These are phyloP conservation scores for Coemansia sp. DNA, from an alignment of 192 early-diverging fungal species.

Conservation along the genomic window DNA sequence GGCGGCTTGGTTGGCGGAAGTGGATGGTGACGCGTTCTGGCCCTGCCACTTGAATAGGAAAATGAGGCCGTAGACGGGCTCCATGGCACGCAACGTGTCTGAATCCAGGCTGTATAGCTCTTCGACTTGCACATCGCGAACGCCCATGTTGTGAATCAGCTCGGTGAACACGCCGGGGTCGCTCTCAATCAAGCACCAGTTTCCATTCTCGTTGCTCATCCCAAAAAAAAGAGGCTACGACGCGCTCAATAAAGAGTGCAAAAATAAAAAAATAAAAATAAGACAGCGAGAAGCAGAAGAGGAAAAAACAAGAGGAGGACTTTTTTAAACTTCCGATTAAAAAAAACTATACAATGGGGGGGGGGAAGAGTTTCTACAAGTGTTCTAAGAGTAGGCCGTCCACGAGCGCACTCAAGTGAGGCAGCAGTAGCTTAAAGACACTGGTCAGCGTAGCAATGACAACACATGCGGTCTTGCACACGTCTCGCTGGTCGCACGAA, in stretches of 20 bases:
- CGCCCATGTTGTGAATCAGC: slow-evolving; percentile 76
- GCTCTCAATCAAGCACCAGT: slow-evolving; percentile 88
- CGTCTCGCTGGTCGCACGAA: slow-evolving; percentile 58
- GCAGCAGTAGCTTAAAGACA: slow-evolving; percentile 58
- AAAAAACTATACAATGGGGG: not conserved
- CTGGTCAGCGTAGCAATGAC: slow-evolving; percentile 66
- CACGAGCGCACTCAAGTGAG: slow-evolving; percentile 23
- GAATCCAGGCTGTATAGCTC: slow-evolving; percentile 79
- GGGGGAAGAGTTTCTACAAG: slow-evolving; percentile 7
- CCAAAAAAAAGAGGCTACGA: too few relatives aligned
- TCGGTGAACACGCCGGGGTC: slow-evolving; percentile 90
- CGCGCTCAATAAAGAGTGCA: not conserved
- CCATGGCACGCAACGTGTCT: slow-evolving; percentile 61
- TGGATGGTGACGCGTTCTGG: slow-evolving; percentile 18
- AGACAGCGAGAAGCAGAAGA: not conserved
- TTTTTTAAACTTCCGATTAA: not conserved
- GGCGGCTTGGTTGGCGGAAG: not conserved
- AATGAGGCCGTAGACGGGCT: slow-evolving; percentile 80
- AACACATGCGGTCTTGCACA: slow-evolving; percentile 59
- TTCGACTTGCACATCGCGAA: slow-evolving; percentile 73
- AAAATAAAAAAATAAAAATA: not conserved
- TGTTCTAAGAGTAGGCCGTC: slow-evolving; percentile 25
- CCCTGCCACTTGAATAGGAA: slow-evolving; percentile 84
- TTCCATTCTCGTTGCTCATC: slow-evolving; percentile 61
- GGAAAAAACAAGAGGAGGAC: not conserved